Evolutionary conservation across 1,139 yeast genomes (phyloP).

Genomic region (Blastobotrys malaysiensis): DNA sequence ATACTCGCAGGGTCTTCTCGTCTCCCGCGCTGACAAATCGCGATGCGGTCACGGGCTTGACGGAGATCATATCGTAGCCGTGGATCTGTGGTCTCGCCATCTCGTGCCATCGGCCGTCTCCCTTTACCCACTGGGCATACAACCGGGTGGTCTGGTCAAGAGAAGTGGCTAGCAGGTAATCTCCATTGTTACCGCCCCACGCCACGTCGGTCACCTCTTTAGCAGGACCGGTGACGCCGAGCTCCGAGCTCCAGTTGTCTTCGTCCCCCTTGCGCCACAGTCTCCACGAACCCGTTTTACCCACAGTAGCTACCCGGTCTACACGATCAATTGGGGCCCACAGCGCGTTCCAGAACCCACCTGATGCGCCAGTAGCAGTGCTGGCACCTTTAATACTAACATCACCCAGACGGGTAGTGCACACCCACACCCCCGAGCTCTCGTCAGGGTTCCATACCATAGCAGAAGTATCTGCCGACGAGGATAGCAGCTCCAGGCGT

Average conservation of each 20-base stretch:
- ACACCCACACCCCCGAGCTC: conserved; percentile 87
- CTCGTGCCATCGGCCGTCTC: conserved; percentile 65
- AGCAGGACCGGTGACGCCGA: conserved; percentile 74
- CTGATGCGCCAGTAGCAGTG: conserved; percentile 96
- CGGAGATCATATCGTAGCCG: conserved; percentile 92
- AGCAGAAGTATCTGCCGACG: conserved; percentile 89
- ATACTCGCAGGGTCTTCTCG: conserved; percentile 85
- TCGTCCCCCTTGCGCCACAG: conserved; percentile 49
- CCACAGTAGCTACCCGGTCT: conserved; percentile 60
- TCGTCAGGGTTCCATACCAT: conserved; percentile 95
- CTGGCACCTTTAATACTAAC: conserved; percentile 93
- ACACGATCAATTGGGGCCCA: conserved; percentile 54
- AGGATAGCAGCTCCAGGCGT: conserved; percentile 61
- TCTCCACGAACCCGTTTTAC: conserved; percentile 91
- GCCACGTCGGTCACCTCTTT: conserved; percentile 70
- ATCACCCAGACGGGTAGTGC: conserved; percentile 78
- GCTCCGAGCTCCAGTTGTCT: conserved; percentile 47
- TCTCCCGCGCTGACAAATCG: conserved; percentile 92
- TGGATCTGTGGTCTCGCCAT: conserved; percentile 97
- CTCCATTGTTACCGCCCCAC: conserved; percentile 70
- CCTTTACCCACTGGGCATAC: conserved; percentile 53
- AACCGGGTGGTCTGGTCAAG: conserved; percentile 91
- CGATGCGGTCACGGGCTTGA: conserved; percentile 55
- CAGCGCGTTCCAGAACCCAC: conserved; percentile 90
- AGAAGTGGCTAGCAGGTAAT: conserved; percentile 69